A percentile compares a stretch with the other conserved stretches of the same genome.
Conservation (phyloP, 495 filamentous ascomycete genomes). For the Amphirosellinia nigrospora region DNA sequence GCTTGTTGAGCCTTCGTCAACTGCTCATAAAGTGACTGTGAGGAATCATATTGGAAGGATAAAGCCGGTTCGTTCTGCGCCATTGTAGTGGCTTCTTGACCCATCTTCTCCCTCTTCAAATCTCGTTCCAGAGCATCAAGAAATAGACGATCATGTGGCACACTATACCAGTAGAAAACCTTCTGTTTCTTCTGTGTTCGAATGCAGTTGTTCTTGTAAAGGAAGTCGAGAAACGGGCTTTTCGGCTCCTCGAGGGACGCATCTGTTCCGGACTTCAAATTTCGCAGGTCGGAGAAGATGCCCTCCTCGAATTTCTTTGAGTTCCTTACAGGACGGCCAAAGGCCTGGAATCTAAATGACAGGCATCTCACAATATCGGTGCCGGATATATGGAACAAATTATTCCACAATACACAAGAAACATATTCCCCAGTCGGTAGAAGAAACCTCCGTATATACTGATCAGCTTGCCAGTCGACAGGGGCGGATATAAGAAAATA, state of each 20-base stretch:
- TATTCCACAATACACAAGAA: constrained; percentile 98
- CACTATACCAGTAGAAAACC: constrained; percentile 99
- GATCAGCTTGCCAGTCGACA: constrained; percentile 96
- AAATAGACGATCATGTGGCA: constrained; percentile 96
- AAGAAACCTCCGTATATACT: constrained; percentile 94
- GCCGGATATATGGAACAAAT: constrained; percentile 98
- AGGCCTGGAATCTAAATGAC: constrained; percentile 97
- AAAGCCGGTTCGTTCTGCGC: constrained; percentile 95
- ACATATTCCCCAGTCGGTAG: constrained; percentile 98
- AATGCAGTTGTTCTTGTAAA: constrained; percentile 99
- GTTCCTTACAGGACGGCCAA: constrained; percentile 97
- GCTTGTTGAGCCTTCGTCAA: constrained; percentile 99
- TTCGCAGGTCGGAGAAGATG: constrained; percentile 98
- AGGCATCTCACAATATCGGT: constrained; percentile 99
- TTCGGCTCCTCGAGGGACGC: constrained; percentile 99
- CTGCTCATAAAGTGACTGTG: constrained; percentile 98
- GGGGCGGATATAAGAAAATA: constrained; percentile 99
- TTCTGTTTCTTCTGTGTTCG: constrained; percentile 99
- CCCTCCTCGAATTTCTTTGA: constrained; percentile 99
- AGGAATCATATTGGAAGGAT: constrained; percentile 99
- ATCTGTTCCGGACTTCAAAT: constrained; percentile 97
- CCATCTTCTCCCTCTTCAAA: constrained; percentile 98
- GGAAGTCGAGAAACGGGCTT: constrained; percentile 95
- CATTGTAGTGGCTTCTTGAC: constrained; percentile 94
- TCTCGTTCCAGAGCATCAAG: constrained; percentile 96